Percentiles rank a stretch among this genome's conserved stretches.
Evolutionary conservation across 441 rosid genomes (phyloP).

Genomic region (Jatropha podagrica): DNA sequence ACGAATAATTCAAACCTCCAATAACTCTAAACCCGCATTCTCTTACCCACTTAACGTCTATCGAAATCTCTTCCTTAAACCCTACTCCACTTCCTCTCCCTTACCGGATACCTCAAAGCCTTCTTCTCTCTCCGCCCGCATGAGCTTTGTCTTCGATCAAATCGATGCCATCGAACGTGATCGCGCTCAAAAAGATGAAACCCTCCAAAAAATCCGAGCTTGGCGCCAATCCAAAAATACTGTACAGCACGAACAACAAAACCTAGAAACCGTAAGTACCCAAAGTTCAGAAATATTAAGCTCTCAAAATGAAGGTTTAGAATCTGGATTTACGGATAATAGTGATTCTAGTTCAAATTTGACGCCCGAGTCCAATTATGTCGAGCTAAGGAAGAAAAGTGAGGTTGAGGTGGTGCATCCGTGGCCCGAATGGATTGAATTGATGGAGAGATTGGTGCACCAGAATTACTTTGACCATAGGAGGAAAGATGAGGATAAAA

Average conservation of each 20-base stretch:
- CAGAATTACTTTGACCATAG: conserved; percentile 91
- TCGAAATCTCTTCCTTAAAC: conserved; percentile 20
- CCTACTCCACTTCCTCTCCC: conserved; percentile 42
- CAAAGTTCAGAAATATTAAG: conserved; percentile 11
- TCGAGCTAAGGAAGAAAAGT: conserved; percentile 27
- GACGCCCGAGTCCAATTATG: conserved; percentile 6
- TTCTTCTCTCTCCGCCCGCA: conserved; percentile 75
- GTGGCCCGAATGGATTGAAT: conserved; percentile 97
- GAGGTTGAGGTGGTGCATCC: conserved; percentile 81
- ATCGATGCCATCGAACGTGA: conserved; percentile 81
- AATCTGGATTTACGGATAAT: not conserved
- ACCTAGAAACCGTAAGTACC: conserved; percentile 3
- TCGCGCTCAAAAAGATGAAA: conserved; percentile 54
- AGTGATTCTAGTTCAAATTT: conserved; percentile 5
- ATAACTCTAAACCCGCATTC: conserved; percentile 27
- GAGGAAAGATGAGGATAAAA: conserved; percentile 64
- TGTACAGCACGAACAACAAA: conserved; percentile 20
- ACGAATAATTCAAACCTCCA: conserved; percentile 38
- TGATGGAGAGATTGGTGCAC: conserved; percentile 79
- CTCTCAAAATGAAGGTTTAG: conserved; percentile 19
- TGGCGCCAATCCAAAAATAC: conserved; percentile 75
- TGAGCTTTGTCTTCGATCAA: conserved; percentile 89
- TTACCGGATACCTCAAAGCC: conserved; percentile 46
- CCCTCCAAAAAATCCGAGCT: conserved; percentile 82
- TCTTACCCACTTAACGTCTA: conserved; percentile 37